Evolutionary conservation across 129 eudicot species (phyloP).

Genomic region (Tanacetum coccineum): DNA sequence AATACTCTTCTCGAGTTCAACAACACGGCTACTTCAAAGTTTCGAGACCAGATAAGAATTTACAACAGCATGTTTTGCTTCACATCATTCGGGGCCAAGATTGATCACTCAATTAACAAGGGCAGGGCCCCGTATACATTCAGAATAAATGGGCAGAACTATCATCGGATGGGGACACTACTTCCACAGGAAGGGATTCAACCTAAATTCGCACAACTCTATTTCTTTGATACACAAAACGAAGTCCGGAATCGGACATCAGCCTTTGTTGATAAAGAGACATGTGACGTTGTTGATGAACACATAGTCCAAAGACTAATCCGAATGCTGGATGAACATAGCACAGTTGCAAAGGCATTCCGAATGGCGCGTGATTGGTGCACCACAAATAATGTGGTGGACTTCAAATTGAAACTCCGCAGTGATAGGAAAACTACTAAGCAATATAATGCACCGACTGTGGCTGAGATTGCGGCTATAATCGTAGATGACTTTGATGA

Average conservation of each 20-base stretch:
- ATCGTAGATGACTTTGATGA: not conserved
- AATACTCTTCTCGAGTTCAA: no score
- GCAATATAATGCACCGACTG: conserved; percentile 10
- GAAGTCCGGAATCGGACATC: not conserved
- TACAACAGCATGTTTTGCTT: no score
- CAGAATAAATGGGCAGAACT: no score
- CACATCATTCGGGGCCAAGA: no score
- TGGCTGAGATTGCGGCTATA: conserved; percentile 19
- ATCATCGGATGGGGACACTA: no score
- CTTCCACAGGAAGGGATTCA: not conserved
- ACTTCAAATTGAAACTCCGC: not conserved
- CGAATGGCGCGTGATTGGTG: not conserved
- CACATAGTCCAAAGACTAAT: not conserved
- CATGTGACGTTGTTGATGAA: not conserved
- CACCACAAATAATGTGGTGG: not conserved
- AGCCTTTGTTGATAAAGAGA: not conserved
- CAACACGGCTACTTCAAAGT: no score
- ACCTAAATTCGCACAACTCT: not conserved
- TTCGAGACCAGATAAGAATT: no score
- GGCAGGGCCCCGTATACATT: no score
- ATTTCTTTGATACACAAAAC: not conserved
- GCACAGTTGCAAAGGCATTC: not conserved
- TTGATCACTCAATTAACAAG: no score
- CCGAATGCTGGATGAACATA: not conserved
- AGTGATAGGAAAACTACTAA: not conserved